Percentiles rank a stretch among this genome's conserved stretches.
These are phyloP conservation scores for Arthroderma sp. DNA, from an alignment of 2,329 filamentous ascomycete genomes.

Conservation along the genomic window DNA sequence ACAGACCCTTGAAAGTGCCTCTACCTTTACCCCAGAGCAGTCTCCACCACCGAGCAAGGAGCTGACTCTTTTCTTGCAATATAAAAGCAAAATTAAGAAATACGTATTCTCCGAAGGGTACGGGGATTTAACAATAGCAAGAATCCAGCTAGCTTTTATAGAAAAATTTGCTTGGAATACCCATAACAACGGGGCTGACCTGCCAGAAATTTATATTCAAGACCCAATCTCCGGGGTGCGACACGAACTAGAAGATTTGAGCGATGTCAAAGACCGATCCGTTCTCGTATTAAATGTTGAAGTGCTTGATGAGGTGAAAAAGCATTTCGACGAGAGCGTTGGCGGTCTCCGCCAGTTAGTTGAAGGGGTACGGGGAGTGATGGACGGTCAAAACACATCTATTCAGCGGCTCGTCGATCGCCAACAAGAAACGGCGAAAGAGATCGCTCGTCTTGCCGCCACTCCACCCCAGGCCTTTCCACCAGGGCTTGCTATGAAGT, in stretches of 20 bases:
- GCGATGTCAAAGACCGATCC: conserved; percentile 84
- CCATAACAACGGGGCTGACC: conserved; percentile 77
- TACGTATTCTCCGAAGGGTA: conserved; percentile 77
- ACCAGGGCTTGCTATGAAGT: conserved; percentile 9
- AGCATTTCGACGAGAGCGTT: conserved; percentile 86
- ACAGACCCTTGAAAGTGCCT: conserved; percentile 5
- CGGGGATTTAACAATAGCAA: conserved; percentile 70
- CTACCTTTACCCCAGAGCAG: conserved; percentile 41
- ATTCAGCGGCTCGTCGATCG: conserved; percentile 80
- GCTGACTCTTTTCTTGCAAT: conserved; percentile 85
- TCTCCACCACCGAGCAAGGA: conserved; percentile 65
- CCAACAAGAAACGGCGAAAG: conserved; percentile 78
- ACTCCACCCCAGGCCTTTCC: conserved; percentile 29
- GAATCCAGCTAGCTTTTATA: conserved; percentile 89
- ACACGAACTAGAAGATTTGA: conserved; percentile 86
- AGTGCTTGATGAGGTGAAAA: conserved; percentile 86
- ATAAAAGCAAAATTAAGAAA: conserved; percentile 95
- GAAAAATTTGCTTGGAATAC: conserved; percentile 99
- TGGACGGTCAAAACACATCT: conserved; percentile 69
- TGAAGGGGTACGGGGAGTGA: conserved; percentile 69
- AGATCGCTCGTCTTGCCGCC: conserved; percentile 57
- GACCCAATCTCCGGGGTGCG: conserved; percentile 91
- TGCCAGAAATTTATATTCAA: conserved; percentile 96
- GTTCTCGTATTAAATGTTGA: conserved; percentile 94
- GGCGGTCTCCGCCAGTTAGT: conserved; percentile 67